Evolutionary conservation across 495 filamentous ascomycete species (phyloP).

Genomic region (Talaromyces stipitatus): DNA sequence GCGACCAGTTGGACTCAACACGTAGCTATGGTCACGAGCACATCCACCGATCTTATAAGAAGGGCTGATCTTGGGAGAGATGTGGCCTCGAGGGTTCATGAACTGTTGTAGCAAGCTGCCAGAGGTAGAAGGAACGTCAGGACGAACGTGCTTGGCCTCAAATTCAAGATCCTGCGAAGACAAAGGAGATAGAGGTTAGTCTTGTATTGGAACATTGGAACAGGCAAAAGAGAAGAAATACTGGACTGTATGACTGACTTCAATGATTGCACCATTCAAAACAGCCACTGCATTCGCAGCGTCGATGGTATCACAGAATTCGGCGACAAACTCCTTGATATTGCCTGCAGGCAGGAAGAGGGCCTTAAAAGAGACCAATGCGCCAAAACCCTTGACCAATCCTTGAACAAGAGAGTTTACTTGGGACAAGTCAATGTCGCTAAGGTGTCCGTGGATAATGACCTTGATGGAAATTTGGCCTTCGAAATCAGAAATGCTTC

Average conservation of each 20-base stretch:
- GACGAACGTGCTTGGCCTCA: neutral
- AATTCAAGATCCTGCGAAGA: neutral
- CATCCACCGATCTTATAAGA: neutral
- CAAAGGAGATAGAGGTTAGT: neutral
- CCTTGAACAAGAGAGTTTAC: constrained; percentile 27
- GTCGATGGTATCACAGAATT: constrained; percentile 47
- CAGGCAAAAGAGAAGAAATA: neutral
- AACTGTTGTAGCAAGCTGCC: neutral
- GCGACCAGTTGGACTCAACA: constrained; percentile 30
- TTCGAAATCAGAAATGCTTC: constrained; percentile 30
- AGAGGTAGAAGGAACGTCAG: neutral
- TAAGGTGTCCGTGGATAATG: constrained; percentile 15
- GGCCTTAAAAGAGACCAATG: constrained; percentile 42
- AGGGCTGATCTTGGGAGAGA: neutral
- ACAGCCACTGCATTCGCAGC: constrained; percentile 26
- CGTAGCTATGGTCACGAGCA: neutral
- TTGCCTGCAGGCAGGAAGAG: constrained; percentile 23
- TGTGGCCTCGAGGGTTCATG: neutral
- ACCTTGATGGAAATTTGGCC: constrained; percentile 23
- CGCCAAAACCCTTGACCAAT: constrained; percentile 44
- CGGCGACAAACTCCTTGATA: constrained; percentile 29
- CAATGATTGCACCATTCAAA: constrained; percentile 37
- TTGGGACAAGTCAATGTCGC: constrained; percentile 13
- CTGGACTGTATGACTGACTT: constrained; percentile 28
- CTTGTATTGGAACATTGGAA: neutral